Conservation (phyloP, 2,329 filamentous ascomycete genomes). For the Aspergillus texensis region DNA sequence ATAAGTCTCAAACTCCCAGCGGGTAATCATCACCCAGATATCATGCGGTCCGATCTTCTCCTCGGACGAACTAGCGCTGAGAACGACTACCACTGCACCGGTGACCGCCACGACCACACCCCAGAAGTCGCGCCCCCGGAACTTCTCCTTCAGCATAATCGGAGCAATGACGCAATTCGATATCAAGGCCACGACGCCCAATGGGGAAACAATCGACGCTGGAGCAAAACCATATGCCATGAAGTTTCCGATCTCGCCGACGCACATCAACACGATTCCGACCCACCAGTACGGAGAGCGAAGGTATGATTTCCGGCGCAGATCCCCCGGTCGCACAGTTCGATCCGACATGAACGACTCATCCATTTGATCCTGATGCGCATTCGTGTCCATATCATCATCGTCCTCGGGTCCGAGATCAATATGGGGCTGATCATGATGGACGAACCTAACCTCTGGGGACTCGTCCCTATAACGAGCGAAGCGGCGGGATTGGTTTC, state of each 20-base stretch:
- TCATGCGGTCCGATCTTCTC: constrained; percentile 88
- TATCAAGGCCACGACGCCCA: constrained; percentile 94
- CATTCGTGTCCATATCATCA: constrained; percentile 38
- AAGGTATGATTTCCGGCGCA: constrained; percentile 72
- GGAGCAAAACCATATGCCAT: constrained; percentile 96
- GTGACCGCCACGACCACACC: constrained; percentile 85
- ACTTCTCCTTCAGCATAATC: constrained; percentile 87
- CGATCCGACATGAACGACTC: constrained; percentile 44
- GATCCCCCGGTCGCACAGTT: constrained; percentile 40
- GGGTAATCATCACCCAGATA: constrained; percentile 85
- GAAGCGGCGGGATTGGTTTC: constrained; percentile 8
- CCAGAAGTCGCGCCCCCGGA: constrained; percentile 80
- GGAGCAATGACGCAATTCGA: constrained; percentile 98
- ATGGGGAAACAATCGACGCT: constrained; percentile 92
- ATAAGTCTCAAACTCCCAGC: constrained; percentile 89
- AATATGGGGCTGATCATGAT: constrained; percentile 35
- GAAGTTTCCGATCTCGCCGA: constrained; percentile 95
- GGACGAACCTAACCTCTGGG: constrained; percentile 28
- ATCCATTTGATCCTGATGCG: constrained; percentile 26
- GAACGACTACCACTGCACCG: constrained; percentile 87
- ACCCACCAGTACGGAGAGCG: constrained; percentile 95
- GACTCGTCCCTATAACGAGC: constrained; percentile 23
- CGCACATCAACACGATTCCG: constrained; percentile 86
- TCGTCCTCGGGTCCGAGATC: constrained; percentile 19
- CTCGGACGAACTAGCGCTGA: constrained; percentile 87